phyloP scores from a whole-genome alignment of 345 rosid species.

The Carallia brachiata region DNA sequence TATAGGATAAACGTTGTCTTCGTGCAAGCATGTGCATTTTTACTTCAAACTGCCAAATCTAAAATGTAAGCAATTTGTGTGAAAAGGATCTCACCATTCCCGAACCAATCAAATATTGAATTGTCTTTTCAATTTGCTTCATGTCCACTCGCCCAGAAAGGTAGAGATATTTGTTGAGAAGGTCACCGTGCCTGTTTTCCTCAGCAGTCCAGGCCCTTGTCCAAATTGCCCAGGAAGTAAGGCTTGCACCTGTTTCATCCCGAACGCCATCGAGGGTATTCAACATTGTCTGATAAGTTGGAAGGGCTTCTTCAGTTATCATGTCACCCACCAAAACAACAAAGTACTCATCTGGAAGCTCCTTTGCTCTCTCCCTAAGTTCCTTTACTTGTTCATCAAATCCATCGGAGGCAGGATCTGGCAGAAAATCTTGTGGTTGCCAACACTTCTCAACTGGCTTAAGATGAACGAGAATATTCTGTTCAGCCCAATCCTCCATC shows the following conservation, averaged over 20 bases:
- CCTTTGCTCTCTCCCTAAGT: slow-evolving; percentile 73
- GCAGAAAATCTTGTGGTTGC: slow-evolving; percentile 94
- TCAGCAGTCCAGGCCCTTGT: slow-evolving; percentile 76
- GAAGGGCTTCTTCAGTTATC: slow-evolving; percentile 89
- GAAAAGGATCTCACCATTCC: slow-evolving; percentile 61
- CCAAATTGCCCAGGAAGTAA: slow-evolving; percentile 69
- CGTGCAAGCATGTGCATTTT: background rate
- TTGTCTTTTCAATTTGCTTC: slow-evolving; percentile 70
- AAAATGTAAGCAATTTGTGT: background rate
- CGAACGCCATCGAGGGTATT: slow-evolving; percentile 74
- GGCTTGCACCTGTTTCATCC: slow-evolving; percentile 90
- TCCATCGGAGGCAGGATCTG: slow-evolving; percentile 77
- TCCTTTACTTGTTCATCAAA: slow-evolving; percentile 81
- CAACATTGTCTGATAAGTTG: slow-evolving; percentile 76
- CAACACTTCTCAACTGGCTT: slow-evolving; percentile 91
- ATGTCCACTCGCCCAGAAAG: slow-evolving; percentile 65
- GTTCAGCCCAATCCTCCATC: slow-evolving; percentile 81
- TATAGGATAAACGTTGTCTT: background rate
- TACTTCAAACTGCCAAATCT: background rate
- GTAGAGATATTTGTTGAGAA: slow-evolving; percentile 69
- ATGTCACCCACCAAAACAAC: slow-evolving; percentile 81
- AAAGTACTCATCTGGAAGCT: slow-evolving; percentile 83
- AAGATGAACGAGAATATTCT: slow-evolving; percentile 61
- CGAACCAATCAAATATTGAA: slow-evolving; percentile 65
- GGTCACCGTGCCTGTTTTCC: slow-evolving; percentile 78